Evolutionary conservation across 2,329 filamentous ascomycete genomes (phyloP).

Genomic region (Fusarium luffae): DNA sequence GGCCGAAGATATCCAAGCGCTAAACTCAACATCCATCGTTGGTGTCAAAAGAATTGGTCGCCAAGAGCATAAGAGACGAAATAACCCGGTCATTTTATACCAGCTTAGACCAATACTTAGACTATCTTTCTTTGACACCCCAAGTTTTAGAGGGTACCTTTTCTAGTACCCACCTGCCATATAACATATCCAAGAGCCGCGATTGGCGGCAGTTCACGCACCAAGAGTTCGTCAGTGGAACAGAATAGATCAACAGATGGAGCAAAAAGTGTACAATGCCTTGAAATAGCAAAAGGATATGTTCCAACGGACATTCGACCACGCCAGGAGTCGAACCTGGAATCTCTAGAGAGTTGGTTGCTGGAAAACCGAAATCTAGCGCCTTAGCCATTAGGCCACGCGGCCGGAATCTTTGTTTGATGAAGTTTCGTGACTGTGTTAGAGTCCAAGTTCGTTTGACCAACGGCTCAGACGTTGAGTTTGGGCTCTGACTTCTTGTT

Average conservation of each 20-base stretch:
- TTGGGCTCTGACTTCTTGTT: background rate
- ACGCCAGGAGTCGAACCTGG: slow-evolving; percentile 39
- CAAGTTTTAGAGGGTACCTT: background rate
- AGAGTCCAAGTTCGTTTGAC: fast-evolving
- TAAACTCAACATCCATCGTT: background rate
- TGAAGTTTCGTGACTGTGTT: background rate
- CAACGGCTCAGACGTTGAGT: fast-evolving
- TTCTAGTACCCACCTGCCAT: background rate
- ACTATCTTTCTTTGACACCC: background rate
- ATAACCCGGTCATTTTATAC: background rate
- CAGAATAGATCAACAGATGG: too few species aligned
- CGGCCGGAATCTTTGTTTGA: slow-evolving; percentile 45
- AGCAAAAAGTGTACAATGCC: background rate
- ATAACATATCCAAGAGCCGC: background rate
- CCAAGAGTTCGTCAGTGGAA: background rate
- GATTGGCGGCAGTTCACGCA: slow-evolving; percentile 9
- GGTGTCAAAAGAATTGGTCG: background rate
- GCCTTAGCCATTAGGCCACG: slow-evolving; percentile 59
- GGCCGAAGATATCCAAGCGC: background rate
- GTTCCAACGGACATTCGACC: slow-evolving; percentile 44
- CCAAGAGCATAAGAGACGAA: background rate
- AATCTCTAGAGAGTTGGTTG: slow-evolving; percentile 50
- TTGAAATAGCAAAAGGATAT: background rate
- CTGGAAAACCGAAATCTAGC: slow-evolving; percentile 54
- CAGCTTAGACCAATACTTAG: fast-evolving